phyloP scores from a whole-genome alignment of 2,329 filamentous ascomycete species.

The Diaporthe aspalathi region DNA sequence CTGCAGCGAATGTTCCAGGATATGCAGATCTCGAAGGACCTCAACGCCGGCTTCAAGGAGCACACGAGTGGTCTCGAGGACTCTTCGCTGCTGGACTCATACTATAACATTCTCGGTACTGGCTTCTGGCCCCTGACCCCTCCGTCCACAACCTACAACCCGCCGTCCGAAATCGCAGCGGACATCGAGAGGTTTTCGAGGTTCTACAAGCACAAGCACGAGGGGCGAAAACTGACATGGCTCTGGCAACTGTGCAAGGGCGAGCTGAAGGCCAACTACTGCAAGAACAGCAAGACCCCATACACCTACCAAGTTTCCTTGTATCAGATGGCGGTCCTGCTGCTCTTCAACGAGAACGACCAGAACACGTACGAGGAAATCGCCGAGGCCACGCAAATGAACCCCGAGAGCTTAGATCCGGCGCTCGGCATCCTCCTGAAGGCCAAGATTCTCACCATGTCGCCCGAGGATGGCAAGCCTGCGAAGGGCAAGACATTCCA shows the following conservation, averaged over 20 bases:
- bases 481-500: conserved; percentile 82
- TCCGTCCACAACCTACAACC: conserved; percentile 88
- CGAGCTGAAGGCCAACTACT: conserved; percentile 93
- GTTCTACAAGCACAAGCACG: conserved; percentile 98
- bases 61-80: conserved; percentile 74
- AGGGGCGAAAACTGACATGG: conserved; percentile 96
- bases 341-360: conserved; percentile 94
- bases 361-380: conserved; percentile 90
- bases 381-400: conserved; percentile 80
- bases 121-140: conserved; percentile 96
- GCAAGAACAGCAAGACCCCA: conserved; percentile 87
- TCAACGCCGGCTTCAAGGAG: conserved; percentile 90
- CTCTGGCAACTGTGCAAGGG: conserved; percentile 98
- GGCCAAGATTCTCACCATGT: conserved; percentile 85
- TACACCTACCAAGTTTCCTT: conserved; percentile 98
- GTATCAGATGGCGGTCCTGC: conserved; percentile 95
- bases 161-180: conserved; percentile 84
- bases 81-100: conserved; percentile 82
- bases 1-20: conserved; percentile 99
- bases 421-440: conserved; percentile 89
- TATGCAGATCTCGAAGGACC: conserved; percentile 98
- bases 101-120: conserved; percentile 93
- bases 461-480: conserved; percentile 78
- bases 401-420: conserved; percentile 85
- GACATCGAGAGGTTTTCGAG: conserved; percentile 90